phyloP scores from a whole-genome alignment of 176 grass and related monocot genomes.

The Bonia amplexicaulis region DNA sequence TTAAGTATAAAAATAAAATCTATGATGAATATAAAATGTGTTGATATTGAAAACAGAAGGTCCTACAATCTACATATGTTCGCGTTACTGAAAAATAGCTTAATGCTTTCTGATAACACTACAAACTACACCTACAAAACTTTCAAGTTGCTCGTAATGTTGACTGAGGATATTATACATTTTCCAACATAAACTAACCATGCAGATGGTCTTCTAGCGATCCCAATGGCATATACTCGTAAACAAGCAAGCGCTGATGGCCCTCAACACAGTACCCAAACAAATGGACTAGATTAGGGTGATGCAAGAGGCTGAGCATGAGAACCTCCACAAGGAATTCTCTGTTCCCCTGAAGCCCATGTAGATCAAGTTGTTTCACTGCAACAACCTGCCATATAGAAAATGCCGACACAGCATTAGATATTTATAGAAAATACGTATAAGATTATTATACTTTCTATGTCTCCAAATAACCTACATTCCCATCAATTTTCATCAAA shows the following conservation, averaged over 20 bases:
- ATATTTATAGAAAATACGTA: neutral
- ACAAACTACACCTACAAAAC: neutral
- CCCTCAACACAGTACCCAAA: slow-evolving; percentile 62
- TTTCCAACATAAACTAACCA: slow-evolving; percentile 45
- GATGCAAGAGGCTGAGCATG: slow-evolving; percentile 71
- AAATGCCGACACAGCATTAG: slow-evolving; percentile 29
- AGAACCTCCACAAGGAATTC: slow-evolving; percentile 88
- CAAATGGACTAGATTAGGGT: slow-evolving; percentile 72
- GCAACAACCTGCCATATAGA: slow-evolving; percentile 61
- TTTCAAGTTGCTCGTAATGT: neutral
- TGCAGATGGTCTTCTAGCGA: slow-evolving; percentile 75
- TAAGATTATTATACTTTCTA: neutral
- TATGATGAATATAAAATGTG: neutral
- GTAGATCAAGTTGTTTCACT: slow-evolving; percentile 71
- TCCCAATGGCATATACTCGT: slow-evolving; percentile 82
- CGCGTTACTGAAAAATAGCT: neutral
- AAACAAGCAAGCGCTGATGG: slow-evolving; percentile 56
- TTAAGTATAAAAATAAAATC: neutral
- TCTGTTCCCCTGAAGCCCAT: slow-evolving; percentile 70
- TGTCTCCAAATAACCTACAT: neutral
- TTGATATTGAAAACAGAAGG: neutral
- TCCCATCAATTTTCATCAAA: neutral
- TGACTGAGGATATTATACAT: neutral
- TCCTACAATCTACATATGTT: slow-evolving; percentile 1
- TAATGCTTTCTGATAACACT: neutral